phyloP scores from a whole-genome alignment of 345 rosid species.

The Gossypium australe region DNA sequence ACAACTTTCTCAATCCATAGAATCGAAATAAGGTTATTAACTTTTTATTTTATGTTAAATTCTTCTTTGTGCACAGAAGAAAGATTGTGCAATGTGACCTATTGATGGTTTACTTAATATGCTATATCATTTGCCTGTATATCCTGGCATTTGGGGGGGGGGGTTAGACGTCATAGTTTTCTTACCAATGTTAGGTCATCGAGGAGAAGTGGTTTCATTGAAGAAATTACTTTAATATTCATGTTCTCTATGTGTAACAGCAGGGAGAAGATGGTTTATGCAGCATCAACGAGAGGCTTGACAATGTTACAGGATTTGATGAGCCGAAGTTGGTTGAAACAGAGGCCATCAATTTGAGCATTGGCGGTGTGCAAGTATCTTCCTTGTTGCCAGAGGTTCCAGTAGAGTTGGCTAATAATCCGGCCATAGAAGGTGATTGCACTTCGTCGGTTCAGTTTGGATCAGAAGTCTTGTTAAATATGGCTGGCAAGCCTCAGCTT shows the following conservation, averaged over 20 bases:
- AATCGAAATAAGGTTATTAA: not conserved
- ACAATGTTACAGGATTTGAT: conserved; percentile 28
- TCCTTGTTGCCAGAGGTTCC: conserved; percentile 28
- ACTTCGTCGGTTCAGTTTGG: conserved; percentile 32
- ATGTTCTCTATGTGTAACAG: conserved; percentile 11
- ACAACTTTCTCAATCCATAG: not conserved
- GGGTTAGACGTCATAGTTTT: not conserved
- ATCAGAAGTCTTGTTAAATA: conserved; percentile 25
- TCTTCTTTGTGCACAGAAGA: not conserved
- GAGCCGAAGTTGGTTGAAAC: conserved; percentile 48
- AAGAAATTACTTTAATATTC: not conserved
- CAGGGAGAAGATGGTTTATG: conserved; percentile 37
- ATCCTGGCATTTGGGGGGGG: not conserved
- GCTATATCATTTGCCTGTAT: not conserved
- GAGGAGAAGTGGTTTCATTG: not conserved
- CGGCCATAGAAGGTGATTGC: conserved; percentile 25
- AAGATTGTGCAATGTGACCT: not conserved
- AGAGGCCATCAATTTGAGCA: conserved; percentile 34
- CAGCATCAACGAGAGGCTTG: conserved; percentile 21
- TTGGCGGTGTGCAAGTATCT: conserved; percentile 27
- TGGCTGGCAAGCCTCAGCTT: conserved; percentile 20
- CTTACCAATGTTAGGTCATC: not conserved
- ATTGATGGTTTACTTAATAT: not conserved
- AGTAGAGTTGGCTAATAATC: conserved; percentile 22
- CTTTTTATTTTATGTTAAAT: not conserved